These are phyloP conservation scores for Echinochloa phyllopogon DNA, from an alignment of 176 grass and related monocot genomes.

Conservation along the genomic window DNA sequence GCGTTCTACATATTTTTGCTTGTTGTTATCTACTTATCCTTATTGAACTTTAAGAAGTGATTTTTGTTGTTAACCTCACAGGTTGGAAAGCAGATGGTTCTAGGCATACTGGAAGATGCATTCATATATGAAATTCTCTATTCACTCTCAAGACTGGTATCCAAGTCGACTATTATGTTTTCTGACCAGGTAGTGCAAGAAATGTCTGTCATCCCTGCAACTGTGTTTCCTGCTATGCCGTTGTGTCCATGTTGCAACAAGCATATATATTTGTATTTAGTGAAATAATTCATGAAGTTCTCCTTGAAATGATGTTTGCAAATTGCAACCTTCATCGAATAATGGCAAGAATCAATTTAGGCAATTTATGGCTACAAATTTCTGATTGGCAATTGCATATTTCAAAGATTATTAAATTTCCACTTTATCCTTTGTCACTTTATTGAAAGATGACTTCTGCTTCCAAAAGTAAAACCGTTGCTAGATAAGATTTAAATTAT, in stretches of 20 bases:
- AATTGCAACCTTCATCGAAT: not conserved
- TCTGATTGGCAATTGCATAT: not conserved
- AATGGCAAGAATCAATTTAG: not conserved
- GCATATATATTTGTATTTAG: not conserved
- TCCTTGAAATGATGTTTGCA: not conserved
- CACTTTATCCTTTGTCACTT: not conserved
- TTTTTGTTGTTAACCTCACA: slow-evolving; percentile 43
- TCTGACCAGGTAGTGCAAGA: slow-evolving; percentile 55
- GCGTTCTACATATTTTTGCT: slow-evolving; percentile 7
- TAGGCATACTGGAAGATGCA: slow-evolving; percentile 53
- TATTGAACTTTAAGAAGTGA: not conserved
- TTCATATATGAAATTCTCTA: slow-evolving; percentile 77
- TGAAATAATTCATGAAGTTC: not conserved
- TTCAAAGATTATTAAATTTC: not conserved
- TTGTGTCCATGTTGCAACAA: slow-evolving; percentile 20
- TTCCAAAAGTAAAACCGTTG: slow-evolving; percentile 6
- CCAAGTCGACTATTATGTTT: slow-evolving; percentile 62
- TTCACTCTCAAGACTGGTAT: slow-evolving; percentile 69
- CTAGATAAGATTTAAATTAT: slow-evolving; percentile 9
- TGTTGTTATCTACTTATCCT: slow-evolving; percentile 1
- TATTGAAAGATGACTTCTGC: slow-evolving; percentile 18
- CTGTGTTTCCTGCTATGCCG: slow-evolving; percentile 34
- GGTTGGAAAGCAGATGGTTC: slow-evolving; percentile 67
- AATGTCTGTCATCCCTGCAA: slow-evolving; percentile 33
- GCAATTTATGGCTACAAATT: not conserved